phyloP scores from a whole-genome alignment of 495 filamentous ascomycete genomes.

The Penicillium longicatenatum region DNA sequence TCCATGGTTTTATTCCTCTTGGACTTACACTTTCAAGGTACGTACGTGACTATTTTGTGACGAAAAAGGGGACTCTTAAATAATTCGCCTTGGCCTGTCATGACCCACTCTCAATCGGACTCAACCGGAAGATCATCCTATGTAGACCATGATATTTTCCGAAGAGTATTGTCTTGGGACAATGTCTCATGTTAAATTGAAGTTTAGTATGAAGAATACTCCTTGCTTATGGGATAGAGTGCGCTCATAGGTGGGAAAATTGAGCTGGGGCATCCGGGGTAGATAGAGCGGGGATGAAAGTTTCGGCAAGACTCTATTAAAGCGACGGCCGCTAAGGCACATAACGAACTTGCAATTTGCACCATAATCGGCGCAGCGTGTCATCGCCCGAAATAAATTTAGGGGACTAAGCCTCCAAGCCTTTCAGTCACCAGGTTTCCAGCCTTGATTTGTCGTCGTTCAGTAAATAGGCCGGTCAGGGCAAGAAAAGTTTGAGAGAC shows the following conservation, averaged over 20 bases:
- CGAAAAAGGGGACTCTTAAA: background rate
- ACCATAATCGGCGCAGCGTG: too few relatives aligned
- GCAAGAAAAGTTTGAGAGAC: too few relatives aligned
- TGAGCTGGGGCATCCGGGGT: background rate
- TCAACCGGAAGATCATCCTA: background rate
- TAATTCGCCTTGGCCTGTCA: background rate
- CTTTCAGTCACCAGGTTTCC: too few relatives aligned
- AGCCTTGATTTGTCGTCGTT: too few relatives aligned
- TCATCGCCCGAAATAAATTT: too few relatives aligned
- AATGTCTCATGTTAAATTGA: background rate
- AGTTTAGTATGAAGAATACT: background rate
- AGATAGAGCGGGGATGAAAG: background rate
- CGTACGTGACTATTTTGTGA: background rate
- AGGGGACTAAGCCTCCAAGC: too few relatives aligned
- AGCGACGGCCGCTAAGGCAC: too few relatives aligned
- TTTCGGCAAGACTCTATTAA: too few relatives aligned
- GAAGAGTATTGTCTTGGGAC: background rate
- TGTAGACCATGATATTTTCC: background rate
- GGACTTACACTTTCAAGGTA: background rate
- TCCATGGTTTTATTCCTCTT: background rate
- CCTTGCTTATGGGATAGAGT: background rate
- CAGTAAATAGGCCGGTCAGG: too few relatives aligned
- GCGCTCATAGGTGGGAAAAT: conserved; percentile 5
- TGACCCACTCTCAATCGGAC: background rate
- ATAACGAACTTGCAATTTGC: too few relatives aligned